Evolutionary conservation across 495 filamentous ascomycete genomes (phyloP), one percentile per base, ranked within the genome.

Genomic region (Parathielavia appendiculata): DNA sequence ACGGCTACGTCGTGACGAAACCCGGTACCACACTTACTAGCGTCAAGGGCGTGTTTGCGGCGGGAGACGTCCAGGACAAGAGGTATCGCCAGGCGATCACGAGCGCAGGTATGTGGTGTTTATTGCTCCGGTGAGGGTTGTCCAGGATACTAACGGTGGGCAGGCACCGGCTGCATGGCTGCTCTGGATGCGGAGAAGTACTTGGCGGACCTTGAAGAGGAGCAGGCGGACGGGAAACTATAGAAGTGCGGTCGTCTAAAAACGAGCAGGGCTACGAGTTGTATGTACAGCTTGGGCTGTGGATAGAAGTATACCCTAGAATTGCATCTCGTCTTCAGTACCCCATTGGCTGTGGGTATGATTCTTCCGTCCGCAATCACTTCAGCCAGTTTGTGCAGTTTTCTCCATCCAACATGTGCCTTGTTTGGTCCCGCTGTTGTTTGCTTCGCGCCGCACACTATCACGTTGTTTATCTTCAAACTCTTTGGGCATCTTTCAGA

Each of bases 41-140:
- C 70, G 71, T 96, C 6, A 83, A 91, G 70, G 93, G 93, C 66
- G 89, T 99, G 10, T 99, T 97, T 71, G 93, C 93, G 51, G 92
- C 92, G 45, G 93, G 93, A 51, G 93, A 99, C 69, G 93, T 99
- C 19, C 95, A 97, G 77, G 95, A 99, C 70, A 97, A 97, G 83
- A 85, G 87, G 66, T 99, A 99, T 73, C 82, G 95, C 69, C 93
- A 98, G 77, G 93, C 93, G 55, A 92, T 98, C 66, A 98, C 93
- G 51, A 96, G 90, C 79, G 93, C 93, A 66, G 92, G 92, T 92
- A 84, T 64, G 86, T 81, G 61, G 47, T 23, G 38, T 38, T 16
- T 14, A 36, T 54, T 44, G n/a, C 13, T 53, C 4, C 11, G 14
- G 11, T 22, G 3, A 0, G 11, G 8, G 32, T 14, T 10, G 32